Evolutionary conservation across 768 basidiomycete genomes (phyloP).

Genomic region (Tulasnella sp.): DNA sequence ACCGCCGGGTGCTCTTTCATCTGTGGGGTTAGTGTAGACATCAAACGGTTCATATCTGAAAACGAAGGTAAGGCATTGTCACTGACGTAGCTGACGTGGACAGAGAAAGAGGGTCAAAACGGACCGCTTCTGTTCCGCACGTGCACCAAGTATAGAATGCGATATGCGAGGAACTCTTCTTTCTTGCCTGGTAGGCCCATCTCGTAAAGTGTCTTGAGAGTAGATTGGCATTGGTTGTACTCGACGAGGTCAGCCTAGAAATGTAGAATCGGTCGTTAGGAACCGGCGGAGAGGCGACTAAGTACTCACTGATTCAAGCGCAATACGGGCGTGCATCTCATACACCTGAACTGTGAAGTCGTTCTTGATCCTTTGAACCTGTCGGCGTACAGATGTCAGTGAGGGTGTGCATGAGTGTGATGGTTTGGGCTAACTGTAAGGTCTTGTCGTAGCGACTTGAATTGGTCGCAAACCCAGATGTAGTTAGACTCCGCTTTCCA

Average conservation of each 20-base stretch:
- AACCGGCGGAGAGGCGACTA: background rate
- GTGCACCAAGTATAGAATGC: slow-evolving; percentile 90
- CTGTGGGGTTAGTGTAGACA: slow-evolving; percentile 92
- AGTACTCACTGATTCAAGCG: slow-evolving; percentile 68
- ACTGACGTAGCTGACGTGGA: slow-evolving; percentile 3
- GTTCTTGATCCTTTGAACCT: slow-evolving; percentile 99
- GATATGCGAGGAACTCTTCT: slow-evolving; percentile 95
- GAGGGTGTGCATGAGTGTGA: background rate
- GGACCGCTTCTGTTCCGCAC: slow-evolving; percentile 87
- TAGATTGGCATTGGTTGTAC: slow-evolving; percentile 95
- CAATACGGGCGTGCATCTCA: slow-evolving; percentile 96
- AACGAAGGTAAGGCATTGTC: slow-evolving; percentile 3
- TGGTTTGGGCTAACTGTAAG: slow-evolving; percentile 63
- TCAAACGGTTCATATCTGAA: slow-evolving; percentile 85
- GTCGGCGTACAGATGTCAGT: slow-evolving; percentile 5
- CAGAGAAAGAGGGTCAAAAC: slow-evolving; percentile 24
- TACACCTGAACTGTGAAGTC: slow-evolving; percentile 96
- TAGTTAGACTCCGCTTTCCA: slow-evolving; percentile 76
- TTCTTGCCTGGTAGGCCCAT: slow-evolving; percentile 85
- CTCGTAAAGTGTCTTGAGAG: slow-evolving; percentile 81
- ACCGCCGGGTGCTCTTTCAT: slow-evolving; percentile 77
- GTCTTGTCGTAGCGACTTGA: slow-evolving; percentile 96
- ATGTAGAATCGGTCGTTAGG: slow-evolving; percentile 11
- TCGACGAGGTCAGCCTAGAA: slow-evolving; percentile 92
- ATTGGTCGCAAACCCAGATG: slow-evolving; percentile 91